Conservation (phyloP, 345 rosid genomes). For the Nasturtium officinale region DNA sequence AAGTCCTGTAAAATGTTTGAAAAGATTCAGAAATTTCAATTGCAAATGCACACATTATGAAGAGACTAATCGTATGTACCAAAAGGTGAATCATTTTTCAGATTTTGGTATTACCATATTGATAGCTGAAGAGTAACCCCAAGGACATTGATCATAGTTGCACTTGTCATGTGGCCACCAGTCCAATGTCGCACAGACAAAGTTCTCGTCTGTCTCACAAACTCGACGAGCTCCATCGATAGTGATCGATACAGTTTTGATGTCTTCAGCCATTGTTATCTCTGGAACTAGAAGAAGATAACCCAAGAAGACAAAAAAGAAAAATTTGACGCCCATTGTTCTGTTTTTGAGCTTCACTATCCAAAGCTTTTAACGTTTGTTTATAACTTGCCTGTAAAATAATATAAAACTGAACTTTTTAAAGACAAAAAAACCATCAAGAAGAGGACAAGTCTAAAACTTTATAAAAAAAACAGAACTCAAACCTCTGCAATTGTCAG, state of each 20-base stretch:
- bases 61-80: background rate
- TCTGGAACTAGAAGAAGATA: slow-evolving; percentile 47
- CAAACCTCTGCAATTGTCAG: slow-evolving; percentile 28
- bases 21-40: background rate
- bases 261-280: slow-evolving; percentile 47
- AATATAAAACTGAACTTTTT: background rate
- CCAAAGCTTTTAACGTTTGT: slow-evolving; percentile 23
- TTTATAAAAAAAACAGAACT: slow-evolving; percentile 17
- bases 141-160: slow-evolving; percentile 86
- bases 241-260: slow-evolving; percentile 46
- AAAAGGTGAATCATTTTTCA: slow-evolving; percentile 1
- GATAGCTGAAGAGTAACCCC: slow-evolving; percentile 78
- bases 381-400: slow-evolving; percentile 11
- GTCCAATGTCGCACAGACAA: slow-evolving; percentile 88
- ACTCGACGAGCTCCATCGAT: slow-evolving; percentile 58
- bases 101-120: slow-evolving; percentile 60
- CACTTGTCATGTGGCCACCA: slow-evolving; percentile 99
- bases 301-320: slow-evolving; percentile 48
- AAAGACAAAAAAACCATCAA: slow-evolving; percentile 5
- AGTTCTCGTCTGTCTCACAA: slow-evolving; percentile 74
- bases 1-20: slow-evolving; percentile 61
- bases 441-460: background rate
- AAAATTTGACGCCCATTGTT: slow-evolving; percentile 51
- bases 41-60: background rate
- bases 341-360: slow-evolving; percentile 22